Conservation (phyloP, 228 moss, liverwort and hornwort species). For the Sphagnum magellanicum region DNA sequence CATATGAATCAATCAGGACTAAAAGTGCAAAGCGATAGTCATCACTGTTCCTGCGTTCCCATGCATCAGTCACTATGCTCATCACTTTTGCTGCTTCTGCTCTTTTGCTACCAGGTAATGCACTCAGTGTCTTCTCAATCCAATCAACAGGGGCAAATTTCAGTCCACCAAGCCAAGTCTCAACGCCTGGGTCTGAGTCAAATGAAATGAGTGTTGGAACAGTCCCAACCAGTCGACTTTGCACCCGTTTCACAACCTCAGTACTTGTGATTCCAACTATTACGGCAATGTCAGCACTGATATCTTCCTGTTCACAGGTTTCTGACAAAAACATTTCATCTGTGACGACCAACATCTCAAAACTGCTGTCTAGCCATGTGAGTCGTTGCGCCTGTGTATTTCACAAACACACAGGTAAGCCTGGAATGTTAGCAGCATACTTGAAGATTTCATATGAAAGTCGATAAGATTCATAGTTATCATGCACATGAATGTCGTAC, state of each 20-base stretch:
- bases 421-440: too few relatives aligned
- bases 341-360: slow-evolving; percentile 70
- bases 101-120: slow-evolving; percentile 39
- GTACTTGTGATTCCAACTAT: slow-evolving; percentile 29
- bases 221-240: slow-evolving; percentile 21
- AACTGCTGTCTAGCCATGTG: slow-evolving; percentile 51
- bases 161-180: slow-evolving; percentile 55
- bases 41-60: slow-evolving; percentile 70
- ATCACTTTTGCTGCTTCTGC: slow-evolving; percentile 47
- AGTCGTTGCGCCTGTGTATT: slow-evolving; percentile 55
- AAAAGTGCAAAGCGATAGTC: slow-evolving; percentile 63
- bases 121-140: slow-evolving; percentile 18
- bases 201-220: slow-evolving; percentile 61
- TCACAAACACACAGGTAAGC: too few relatives aligned
- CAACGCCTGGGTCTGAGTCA: slow-evolving; percentile 36
- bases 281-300: slow-evolving; percentile 28
- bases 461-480: too few relatives aligned
- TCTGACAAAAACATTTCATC: slow-evolving; percentile 23
- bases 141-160: slow-evolving; percentile 33
- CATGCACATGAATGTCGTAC: too few relatives aligned
- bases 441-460: too few relatives aligned
- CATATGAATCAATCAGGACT: slow-evolving; percentile 77
- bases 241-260: slow-evolving; percentile 30
- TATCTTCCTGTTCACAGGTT: slow-evolving; percentile 7
- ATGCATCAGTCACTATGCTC: slow-evolving; percentile 55